Evolutionary conservation across 495 filamentous ascomycete species (phyloP).

Genomic region (Penicillium nucicola): DNA sequence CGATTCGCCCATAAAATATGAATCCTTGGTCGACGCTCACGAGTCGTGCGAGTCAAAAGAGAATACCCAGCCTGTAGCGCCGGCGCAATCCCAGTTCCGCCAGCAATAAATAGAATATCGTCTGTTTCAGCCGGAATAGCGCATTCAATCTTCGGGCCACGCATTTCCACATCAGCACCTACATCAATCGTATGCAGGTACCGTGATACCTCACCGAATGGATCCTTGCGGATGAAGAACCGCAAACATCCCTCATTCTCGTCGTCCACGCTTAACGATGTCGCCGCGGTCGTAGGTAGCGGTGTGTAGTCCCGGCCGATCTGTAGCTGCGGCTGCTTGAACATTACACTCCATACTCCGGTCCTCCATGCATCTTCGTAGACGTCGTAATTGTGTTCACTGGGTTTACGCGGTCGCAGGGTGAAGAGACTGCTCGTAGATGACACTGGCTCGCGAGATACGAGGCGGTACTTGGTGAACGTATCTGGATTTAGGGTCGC

Average conservation of each 20-base stretch:
- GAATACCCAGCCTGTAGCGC: slow-evolving; percentile 74
- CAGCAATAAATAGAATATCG: slow-evolving; percentile 78
- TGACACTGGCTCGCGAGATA: slow-evolving; percentile 65
- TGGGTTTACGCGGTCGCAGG: slow-evolving; percentile 47
- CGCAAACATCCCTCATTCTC: slow-evolving; percentile 42
- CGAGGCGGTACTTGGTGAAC: slow-evolving; percentile 67
- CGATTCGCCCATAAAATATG: slow-evolving; percentile 70
- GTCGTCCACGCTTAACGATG: slow-evolving; percentile 24
- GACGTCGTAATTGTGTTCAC: slow-evolving; percentile 35
- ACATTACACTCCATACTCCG: slow-evolving; percentile 81
- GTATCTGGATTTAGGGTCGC: slow-evolving; percentile 47
- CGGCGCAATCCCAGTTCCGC: slow-evolving; percentile 90
- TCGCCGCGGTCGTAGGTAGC: slow-evolving; percentile 52
- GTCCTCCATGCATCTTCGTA: slow-evolving; percentile 52
- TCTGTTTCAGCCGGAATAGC: slow-evolving; percentile 51
- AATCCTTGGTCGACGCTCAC: slow-evolving; percentile 35
- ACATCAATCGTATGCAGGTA: slow-evolving; percentile 64
- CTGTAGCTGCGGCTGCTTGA: slow-evolving; percentile 90
- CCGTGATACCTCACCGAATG: slow-evolving; percentile 60
- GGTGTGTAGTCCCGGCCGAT: slow-evolving; percentile 89
- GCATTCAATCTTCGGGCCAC: slow-evolving; percentile 74
- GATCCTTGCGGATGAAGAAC: slow-evolving; percentile 53
- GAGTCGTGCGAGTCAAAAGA: slow-evolving; percentile 40
- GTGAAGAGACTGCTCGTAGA: slow-evolving; percentile 73
- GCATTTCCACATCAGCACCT: slow-evolving; percentile 63